Percentiles rank a stretch among this genome's conserved stretches.
These are phyloP conservation scores for Neofusicoccum cordaticola DNA, from an alignment of 2,329 filamentous ascomycete species.

Conservation along the genomic window DNA sequence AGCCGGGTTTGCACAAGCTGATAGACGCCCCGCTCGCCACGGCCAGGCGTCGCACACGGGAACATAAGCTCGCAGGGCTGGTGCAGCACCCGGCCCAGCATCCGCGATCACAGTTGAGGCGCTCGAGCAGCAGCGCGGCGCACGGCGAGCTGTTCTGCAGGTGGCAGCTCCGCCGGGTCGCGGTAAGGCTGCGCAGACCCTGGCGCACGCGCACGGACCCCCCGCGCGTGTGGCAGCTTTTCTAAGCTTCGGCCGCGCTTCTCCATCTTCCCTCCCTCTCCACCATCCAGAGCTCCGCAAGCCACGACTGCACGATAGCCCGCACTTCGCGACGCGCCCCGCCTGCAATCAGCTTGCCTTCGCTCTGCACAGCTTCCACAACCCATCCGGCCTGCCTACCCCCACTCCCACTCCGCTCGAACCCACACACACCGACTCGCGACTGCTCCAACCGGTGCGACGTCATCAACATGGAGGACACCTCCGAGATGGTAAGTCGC, in stretches of 20 bases:
- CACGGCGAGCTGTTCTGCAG: not conserved
- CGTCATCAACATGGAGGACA: constrained; percentile 13
- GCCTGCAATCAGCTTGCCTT: not conserved
- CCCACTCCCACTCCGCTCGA: not conserved
- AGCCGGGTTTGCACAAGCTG: not conserved
- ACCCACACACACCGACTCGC: not conserved
- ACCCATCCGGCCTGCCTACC: too few species aligned
- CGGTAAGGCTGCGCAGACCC: not conserved
- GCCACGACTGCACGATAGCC: constrained; percentile 2
- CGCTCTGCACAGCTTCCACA: not conserved
- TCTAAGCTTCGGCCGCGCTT: not conserved
- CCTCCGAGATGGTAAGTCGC: constrained; percentile 8
- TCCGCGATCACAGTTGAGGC: too few species aligned
- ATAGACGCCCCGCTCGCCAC: too few species aligned
- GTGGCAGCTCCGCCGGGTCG: not conserved
- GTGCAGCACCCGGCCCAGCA: too few species aligned
- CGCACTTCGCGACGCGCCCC: not conserved
- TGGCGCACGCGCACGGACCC: not conserved
- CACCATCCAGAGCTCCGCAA: not conserved
- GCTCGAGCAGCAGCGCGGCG: too few species aligned
- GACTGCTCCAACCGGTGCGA: not conserved
- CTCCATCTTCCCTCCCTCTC: not conserved
- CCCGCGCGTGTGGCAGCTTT: not conserved
- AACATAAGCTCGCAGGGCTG: too few species aligned
- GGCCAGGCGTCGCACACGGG: too few species aligned